phyloP scores from a whole-genome alignment of 2,329 filamentous ascomycete genomes.

The Aspergillus sp. region DNA sequence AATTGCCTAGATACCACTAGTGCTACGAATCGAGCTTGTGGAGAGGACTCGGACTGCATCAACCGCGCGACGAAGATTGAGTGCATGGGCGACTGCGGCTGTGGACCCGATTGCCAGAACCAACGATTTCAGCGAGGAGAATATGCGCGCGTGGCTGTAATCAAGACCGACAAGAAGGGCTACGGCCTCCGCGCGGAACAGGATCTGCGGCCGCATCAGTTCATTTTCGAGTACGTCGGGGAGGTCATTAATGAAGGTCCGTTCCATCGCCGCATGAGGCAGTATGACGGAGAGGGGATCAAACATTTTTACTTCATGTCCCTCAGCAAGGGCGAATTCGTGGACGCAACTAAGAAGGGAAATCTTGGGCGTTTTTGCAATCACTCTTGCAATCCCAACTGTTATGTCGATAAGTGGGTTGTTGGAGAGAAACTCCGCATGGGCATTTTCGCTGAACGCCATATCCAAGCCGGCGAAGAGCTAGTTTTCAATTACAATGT shows the following conservation, averaged over 20 bases:
- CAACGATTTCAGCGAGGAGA: conserved; percentile 89
- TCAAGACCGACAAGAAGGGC: conserved; percentile 97
- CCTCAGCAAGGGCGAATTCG: conserved; percentile 90
- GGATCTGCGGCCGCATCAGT: conserved; percentile 77
- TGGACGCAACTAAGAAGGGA: conserved; percentile 95
- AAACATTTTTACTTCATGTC: conserved; percentile 99
- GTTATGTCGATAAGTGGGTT: conserved; percentile 99
- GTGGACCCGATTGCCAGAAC: conserved; percentile 85
- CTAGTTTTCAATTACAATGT: conserved; percentile 99
- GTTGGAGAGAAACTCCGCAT: conserved; percentile 96
- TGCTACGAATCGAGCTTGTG: conserved; percentile 76
- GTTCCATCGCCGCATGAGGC: conserved; percentile 84
- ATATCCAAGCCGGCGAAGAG: conserved; percentile 85
- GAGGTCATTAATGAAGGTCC: conserved; percentile 94
- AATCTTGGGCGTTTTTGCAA: conserved; percentile 98
- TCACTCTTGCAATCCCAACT: conserved; percentile 98
- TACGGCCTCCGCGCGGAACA: conserved; percentile 83
- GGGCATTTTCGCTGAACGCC: conserved; percentile 92
- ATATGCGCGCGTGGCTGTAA: conserved; percentile 88
- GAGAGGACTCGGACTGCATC: conserved; percentile 96
- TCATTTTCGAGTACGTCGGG: conserved; percentile 97
- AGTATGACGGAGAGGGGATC: conserved; percentile 95
- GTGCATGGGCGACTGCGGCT: conserved; percentile 83
- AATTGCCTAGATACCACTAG: conserved; percentile 47
- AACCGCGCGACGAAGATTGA: conserved; percentile 98